A percentile compares a stretch with the other conserved stretches of the same genome.
These are phyloP conservation scores for Karstenula rhodostoma DNA, from an alignment of 2,329 filamentous ascomycete genomes.

Conservation along the genomic window DNA sequence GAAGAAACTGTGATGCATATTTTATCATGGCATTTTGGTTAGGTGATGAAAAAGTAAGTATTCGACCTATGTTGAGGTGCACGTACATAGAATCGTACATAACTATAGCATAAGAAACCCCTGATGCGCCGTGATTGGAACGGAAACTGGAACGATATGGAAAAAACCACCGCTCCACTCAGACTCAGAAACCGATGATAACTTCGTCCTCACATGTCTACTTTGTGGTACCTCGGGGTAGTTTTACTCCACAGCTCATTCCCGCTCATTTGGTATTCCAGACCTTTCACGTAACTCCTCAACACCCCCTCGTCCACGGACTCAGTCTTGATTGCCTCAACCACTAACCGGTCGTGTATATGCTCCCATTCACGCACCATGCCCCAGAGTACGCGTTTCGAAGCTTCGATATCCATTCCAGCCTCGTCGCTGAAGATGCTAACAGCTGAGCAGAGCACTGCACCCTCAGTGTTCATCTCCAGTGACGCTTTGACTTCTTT, in stretches of 20 bases:
- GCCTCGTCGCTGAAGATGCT: neutral
- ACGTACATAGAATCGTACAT: too few relatives aligned
- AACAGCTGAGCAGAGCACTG: neutral
- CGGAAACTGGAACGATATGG: too few relatives aligned
- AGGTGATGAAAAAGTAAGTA: too few relatives aligned
- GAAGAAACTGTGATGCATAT: too few relatives aligned
- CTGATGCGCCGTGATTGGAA: too few relatives aligned
- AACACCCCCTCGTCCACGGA: neutral
- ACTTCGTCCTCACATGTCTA: too few relatives aligned
- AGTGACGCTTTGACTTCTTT: neutral
- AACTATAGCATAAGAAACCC: too few relatives aligned
- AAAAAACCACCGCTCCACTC: too few relatives aligned
- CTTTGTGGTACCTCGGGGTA: constrained; percentile 23
- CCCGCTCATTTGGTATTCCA: constrained; percentile 48
- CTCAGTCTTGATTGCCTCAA: too few relatives aligned
- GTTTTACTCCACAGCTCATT: constrained; percentile 46
- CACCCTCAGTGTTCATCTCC: neutral
- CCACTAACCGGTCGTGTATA: constrained; percentile 9
- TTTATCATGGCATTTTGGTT: too few relatives aligned
- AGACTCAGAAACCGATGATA: too few relatives aligned
- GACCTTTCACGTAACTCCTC: constrained; percentile 39
- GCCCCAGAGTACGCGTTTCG: neutral
- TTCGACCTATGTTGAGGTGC: too few relatives aligned
- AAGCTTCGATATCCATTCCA: neutral
- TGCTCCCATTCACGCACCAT: neutral